Percentiles rank a stretch among this genome's conserved stretches.
These are phyloP conservation scores for Rhododendron williamsianum DNA, from an alignment of 148 eudicot species.

Conservation along the genomic window DNA sequence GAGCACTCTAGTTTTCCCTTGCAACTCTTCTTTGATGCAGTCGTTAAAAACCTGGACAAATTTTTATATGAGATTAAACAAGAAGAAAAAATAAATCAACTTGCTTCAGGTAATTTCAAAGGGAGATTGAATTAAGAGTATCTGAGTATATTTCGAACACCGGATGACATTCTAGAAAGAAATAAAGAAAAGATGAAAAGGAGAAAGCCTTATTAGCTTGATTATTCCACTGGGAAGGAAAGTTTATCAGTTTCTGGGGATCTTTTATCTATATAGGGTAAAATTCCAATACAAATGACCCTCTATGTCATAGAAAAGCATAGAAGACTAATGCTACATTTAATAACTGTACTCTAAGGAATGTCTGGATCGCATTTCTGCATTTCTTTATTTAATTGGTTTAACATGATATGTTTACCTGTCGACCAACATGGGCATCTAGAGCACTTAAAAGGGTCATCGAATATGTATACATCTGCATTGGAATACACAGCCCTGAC, in stretches of 20 bases:
- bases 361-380: neutral
- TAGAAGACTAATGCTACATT: neutral
- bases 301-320: neutral
- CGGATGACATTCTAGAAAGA: neutral
- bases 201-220: neutral
- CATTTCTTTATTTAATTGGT: neutral
- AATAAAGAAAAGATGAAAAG: neutral
- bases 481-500: slow-evolving; percentile 59
- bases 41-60: slow-evolving; percentile 42
- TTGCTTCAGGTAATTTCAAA: neutral
- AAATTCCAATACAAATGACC: neutral
- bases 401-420: slow-evolving; percentile 25
- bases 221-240: neutral
- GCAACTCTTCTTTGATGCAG: slow-evolving; percentile 54
- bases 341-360: neutral
- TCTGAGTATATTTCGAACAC: neutral
- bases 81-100: neutral
- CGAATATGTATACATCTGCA: slow-evolving; percentile 60
- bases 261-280: neutral
- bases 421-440: slow-evolving; percentile 53
- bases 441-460: slow-evolving; percentile 59
- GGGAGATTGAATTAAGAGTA: neutral
- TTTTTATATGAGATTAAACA: neutral
- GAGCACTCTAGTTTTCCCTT: slow-evolving; percentile 59
- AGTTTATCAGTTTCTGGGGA: neutral